phyloP scores from a whole-genome alignment of 352 stramenopile species.

The Halophytophthora polymorphica region DNA sequence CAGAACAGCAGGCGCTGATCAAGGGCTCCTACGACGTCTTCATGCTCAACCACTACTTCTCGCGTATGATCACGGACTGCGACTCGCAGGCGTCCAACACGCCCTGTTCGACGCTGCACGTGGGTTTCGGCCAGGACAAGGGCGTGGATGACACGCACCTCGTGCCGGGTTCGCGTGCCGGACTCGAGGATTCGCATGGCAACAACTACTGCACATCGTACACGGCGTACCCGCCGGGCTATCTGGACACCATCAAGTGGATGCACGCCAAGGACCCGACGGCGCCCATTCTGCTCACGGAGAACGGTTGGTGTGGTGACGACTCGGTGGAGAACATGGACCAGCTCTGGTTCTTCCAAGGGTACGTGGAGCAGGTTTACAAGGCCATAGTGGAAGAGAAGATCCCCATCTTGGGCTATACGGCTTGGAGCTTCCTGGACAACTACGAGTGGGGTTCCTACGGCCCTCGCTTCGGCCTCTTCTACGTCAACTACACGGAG shows the following conservation, averaged over 20 bases:
- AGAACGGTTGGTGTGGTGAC: conserved; percentile 31
- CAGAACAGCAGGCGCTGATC: conserved; percentile 50
- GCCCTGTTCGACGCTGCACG: conserved; percentile 21
- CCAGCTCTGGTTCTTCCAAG: conserved; percentile 50
- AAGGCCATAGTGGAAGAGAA: conserved; percentile 20
- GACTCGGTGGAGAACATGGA: conserved; percentile 19
- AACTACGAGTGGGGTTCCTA: conserved; percentile 95
- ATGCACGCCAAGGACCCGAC: conserved; percentile 28
- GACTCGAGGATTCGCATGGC: conserved; percentile 23
- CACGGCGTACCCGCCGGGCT: conserved; percentile 28
- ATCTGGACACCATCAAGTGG: conserved; percentile 38
- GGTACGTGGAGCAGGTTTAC: conserved; percentile 35
- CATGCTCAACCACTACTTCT: conserved; percentile 90
- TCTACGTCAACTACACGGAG: conserved; percentile 31
- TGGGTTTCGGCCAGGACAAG: conserved; percentile 33
- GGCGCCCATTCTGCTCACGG: conserved; percentile 21
- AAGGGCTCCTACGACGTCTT: conserved; percentile 85
- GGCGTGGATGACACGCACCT: conserved; percentile 41
- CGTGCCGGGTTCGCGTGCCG: conserved; percentile 50
- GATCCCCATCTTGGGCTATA: conserved; percentile 78
- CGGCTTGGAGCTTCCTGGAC: conserved; percentile 91
- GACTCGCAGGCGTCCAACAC: conserved; percentile 15
- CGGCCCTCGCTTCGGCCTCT: conserved; percentile 41
- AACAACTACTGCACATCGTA: conserved; percentile 28
- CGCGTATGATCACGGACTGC: conserved; percentile 39